Evolutionary conservation across 805 yeast species (phyloP).

Genomic region (Dipodascus albidus): DNA sequence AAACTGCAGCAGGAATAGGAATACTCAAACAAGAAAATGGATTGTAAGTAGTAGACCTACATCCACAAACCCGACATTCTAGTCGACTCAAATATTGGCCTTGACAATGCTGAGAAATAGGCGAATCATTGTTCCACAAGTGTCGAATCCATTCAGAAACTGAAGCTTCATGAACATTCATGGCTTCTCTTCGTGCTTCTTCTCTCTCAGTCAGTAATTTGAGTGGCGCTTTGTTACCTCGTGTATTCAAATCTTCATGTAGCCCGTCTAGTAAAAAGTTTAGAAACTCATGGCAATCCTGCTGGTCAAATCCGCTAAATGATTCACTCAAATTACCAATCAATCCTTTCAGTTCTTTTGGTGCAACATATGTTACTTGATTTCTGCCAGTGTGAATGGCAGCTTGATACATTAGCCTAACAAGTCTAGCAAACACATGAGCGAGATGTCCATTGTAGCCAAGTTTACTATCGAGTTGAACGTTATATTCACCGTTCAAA

Average conservation of each 20-base stretch:
- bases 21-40: conserved; percentile 69
- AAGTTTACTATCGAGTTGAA: conserved; percentile 58
- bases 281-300: conserved; percentile 77
- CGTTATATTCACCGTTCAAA: conserved; percentile 48
- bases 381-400: conserved; percentile 20
- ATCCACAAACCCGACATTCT: conserved; percentile 58
- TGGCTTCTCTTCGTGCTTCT: conserved; percentile 56
- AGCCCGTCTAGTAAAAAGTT: conserved; percentile 63
- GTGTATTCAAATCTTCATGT: conserved; percentile 72
- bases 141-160: conserved; percentile 90
- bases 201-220: conserved; percentile 59
- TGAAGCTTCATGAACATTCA: conserved; percentile 72
- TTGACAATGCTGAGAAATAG: conserved; percentile 70
- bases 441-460: conserved; percentile 79
- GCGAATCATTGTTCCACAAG: conserved; percentile 64
- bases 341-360: conserved; percentile 52
- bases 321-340: conserved; percentile 56
- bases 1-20: conserved; percentile 53
- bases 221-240: conserved; percentile 42
- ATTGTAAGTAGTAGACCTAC: conserved; percentile 77
- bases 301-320: conserved; percentile 62
- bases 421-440: conserved; percentile 49
- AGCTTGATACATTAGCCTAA: conserved; percentile 36
- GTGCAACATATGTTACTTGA: conserved; percentile 40
- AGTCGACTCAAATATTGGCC: conserved; percentile 82